A percentile compares a stretch with the other conserved stretches of the same genome.
phyloP scores from a whole-genome alignment of 2,329 filamentous ascomycete genomes.

The Ascochyta koolunga region DNA sequence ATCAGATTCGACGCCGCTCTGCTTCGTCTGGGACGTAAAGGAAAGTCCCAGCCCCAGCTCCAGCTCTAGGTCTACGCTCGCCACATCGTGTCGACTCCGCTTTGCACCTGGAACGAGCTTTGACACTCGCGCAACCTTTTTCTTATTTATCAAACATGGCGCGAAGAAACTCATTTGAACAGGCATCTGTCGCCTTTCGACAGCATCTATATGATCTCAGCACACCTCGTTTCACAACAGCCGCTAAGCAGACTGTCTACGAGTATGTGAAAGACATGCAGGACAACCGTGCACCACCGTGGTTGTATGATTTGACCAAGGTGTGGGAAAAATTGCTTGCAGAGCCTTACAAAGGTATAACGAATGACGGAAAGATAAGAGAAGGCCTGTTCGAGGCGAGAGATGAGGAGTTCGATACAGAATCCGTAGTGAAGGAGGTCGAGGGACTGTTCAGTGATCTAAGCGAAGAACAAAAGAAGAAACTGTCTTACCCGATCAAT shows the following conservation, averaged over 20 bases:
- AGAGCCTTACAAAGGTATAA: constrained; percentile 75
- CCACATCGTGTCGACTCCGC: too few species aligned
- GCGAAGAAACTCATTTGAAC: constrained; percentile 31
- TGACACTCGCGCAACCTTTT: neutral
- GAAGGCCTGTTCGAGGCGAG: constrained; percentile 63
- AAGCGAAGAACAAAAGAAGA: constrained; percentile 55
- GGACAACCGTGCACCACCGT: constrained; percentile 65
- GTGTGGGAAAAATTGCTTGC: constrained; percentile 50
- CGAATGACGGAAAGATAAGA: constrained; percentile 67
- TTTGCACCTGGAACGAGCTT: neutral
- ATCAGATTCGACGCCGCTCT: neutral
- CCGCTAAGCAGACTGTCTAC: constrained; percentile 67
- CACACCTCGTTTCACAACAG: constrained; percentile 66
- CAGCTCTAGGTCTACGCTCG: neutral
- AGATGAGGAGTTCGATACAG: constrained; percentile 68
- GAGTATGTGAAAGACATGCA: constrained; percentile 68
- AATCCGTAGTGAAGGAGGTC: constrained; percentile 60
- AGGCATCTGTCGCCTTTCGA: constrained; percentile 55
- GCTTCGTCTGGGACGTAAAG: neutral
- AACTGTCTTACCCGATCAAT: constrained; percentile 67
- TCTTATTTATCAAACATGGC: constrained; percentile 16
- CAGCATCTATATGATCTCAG: constrained; percentile 67
- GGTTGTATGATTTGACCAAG: constrained; percentile 58
- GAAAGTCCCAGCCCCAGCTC: neutral
- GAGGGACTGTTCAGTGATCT: constrained; percentile 56